Evolutionary conservation across 176 grass and related monocot genomes (phyloP), one percentile per base, ranked within the genome.

Genomic region (Hsuehochloa calcarea): DNA sequence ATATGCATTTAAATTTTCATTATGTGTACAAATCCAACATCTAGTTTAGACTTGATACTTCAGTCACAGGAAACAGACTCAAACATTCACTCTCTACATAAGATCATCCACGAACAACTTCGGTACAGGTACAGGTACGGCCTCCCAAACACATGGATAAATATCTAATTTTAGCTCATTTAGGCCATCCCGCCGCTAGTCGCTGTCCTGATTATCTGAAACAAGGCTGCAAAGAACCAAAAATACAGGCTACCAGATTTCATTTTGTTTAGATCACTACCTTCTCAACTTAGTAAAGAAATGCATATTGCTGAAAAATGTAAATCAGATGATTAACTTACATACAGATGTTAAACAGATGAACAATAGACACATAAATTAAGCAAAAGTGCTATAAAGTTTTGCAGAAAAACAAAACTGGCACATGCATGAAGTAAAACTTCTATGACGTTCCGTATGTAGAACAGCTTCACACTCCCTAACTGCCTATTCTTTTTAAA

Each of bases 151-250:
- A 2, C 43, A 77, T 70, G 8, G 54, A 71, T 46, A 56, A 38
- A 10, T 22, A 70, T 51, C 72, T 31, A 47, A 22, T 20, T 64
- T 41, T 49, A 39, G 66, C 67, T 87, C 22, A 10, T 22, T 85
- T 82, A 92, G 72, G 90, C 86, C 83, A 89, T 17, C 49, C 86
- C 90, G 0, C 86, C 60, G 1, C 86, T 92, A n/a, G 90, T 86
- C 3, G 90, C 90, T 0, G 78, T 88, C 78, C 90, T 85, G 67
- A 92, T 92, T 79, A 92, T 92, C 86, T 92, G 90, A 78, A 92
- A 92, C 67, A 92, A 73, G 67, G 90, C 90, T 92, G 90, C 90
- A 81, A 75, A 62, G 46, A 43, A 85, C 27, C 45, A 82, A 29
- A 68, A 31, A 3, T 64, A 41, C 2, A 75, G 0, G 47, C 5